Base-by-base conservation (phyloP, 805 yeast species). In the Wickerhamomyces sydowiorum region DNA sequence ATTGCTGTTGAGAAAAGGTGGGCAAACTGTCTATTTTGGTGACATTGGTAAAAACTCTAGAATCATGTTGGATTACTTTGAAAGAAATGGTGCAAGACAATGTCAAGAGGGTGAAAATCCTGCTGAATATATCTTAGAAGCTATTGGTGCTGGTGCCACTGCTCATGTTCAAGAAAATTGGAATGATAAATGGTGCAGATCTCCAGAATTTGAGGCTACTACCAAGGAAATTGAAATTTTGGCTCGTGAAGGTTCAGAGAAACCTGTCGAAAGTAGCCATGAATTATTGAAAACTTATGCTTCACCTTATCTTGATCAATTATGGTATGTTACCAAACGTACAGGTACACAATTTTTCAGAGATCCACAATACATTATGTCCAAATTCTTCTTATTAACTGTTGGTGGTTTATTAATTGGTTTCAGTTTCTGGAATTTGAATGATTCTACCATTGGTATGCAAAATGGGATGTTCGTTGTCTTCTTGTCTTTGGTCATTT, bases 61-160 rank as follows among this genome's bases (percentile, higher is more conserved):
- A 13, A 60, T 62, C 1, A 58, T 73, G 20, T 54, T 67, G 41
- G 59, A 60, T 41, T 46, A 68, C 55, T 52, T 76, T 66, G 82
- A 80, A 60, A 64, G 65, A 42, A 61, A 78, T 50, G 84, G 91
- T 22, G 80, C 86, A n/a, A 70, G 80, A 51, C 66, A 66, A 39
- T 83, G 86, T 61, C 63, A 61, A 3, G 61, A 61, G 21, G 50
- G 50, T 17, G 87, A 78, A 39, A 82, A 82, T 48, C 88, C 89
- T 2, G 89, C 89, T n/a, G 89, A 82, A 58, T 82, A 81, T 62
- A 74, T 82, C 55, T 65, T 82, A 46, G 83, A 80, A 47, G 75
- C 74, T n/a, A 80, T 84, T 58, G 87, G 88, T 33, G 87, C 87
- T n/a, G 89, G 88, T 51, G 86, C 87, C 3, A 80, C 84, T 30